Conservation (phyloP, 257 asterid species). For the Dorcoceras hygrometricum region DNA sequence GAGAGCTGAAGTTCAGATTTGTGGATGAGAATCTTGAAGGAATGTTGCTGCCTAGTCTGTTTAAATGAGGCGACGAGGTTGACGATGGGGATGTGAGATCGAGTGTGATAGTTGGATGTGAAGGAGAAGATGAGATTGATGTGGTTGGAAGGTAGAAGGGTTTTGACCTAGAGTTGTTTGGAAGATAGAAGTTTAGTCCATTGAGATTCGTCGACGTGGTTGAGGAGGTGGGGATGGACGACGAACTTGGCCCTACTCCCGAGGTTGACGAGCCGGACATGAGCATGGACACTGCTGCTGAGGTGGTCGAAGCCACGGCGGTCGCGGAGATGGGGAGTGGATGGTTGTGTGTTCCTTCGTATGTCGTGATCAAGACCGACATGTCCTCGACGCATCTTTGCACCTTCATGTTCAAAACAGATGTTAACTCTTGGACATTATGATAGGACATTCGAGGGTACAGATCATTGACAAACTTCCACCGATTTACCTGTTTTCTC, state of each 20-base stretch:
- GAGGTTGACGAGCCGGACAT: slow-evolving; percentile 73
- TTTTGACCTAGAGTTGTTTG: slow-evolving; percentile 58
- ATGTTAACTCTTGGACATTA: not conserved
- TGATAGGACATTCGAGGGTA: not conserved
- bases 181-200: slow-evolving; percentile 60
- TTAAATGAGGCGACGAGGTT: slow-evolving; percentile 32
- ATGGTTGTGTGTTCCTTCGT: slow-evolving; percentile 93
- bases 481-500: slow-evolving; percentile 60
- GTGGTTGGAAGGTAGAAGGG: slow-evolving; percentile 75
- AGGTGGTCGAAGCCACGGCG: slow-evolving; percentile 92
- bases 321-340: slow-evolving; percentile 84
- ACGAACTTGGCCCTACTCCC: slow-evolving; percentile 21
- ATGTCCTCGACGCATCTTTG: slow-evolving; percentile 87
- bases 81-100: slow-evolving; percentile 68
- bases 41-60: slow-evolving; percentile 29
- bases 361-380: slow-evolving; percentile 79
- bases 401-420: slow-evolving; percentile 34
- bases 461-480: not conserved
- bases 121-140: slow-evolving; percentile 53
- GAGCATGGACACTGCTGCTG: slow-evolving; percentile 90
- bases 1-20: slow-evolving; percentile 72
- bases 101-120: slow-evolving; percentile 75
- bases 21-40: slow-evolving; percentile 55
- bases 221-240: slow-evolving; percentile 27
- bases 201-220: slow-evolving; percentile 28